Evolutionary conservation across 768 basidiomycete species (phyloP).

Genomic region (Collybiopsis confluens): DNA sequence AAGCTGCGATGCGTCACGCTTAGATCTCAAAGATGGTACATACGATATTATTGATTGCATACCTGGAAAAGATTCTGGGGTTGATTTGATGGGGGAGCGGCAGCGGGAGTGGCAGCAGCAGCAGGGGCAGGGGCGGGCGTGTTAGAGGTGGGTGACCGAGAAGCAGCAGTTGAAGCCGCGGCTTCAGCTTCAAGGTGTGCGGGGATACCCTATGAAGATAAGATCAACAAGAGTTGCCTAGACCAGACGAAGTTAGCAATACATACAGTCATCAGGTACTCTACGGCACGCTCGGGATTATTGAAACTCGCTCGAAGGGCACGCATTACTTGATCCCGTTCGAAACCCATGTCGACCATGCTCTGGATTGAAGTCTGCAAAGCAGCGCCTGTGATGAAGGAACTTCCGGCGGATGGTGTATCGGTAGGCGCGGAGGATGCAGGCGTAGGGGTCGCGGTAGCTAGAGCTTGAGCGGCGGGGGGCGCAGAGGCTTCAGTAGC

Average conservation of each 20-base stretch:
- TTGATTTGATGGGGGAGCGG: constrained; percentile 32
- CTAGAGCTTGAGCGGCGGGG: constrained; percentile 25
- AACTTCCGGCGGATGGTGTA: constrained; percentile 41
- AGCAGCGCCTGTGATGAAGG: constrained; percentile 73
- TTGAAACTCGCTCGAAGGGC: constrained; percentile 93
- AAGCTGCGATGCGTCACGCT: constrained; percentile 36
- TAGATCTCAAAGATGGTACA: not conserved
- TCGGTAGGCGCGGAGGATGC: constrained; percentile 23
- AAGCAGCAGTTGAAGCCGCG: constrained; percentile 26
- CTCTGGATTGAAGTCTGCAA: constrained; percentile 75
- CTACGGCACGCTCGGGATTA: constrained; percentile 97
- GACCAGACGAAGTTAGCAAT: constrained; percentile 2
- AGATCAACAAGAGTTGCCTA: not conserved
- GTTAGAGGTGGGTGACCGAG: constrained; percentile 31
- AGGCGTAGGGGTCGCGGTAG: constrained; percentile 30
- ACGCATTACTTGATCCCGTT: constrained; percentile 74
- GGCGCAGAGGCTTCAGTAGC: constrained; percentile 35
- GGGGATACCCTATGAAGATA: constrained; percentile 67
- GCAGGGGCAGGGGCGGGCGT: constrained; percentile 30
- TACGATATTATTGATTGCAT: constrained; percentile 13
- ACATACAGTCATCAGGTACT: constrained; percentile 90
- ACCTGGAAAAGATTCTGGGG: constrained; percentile 90
- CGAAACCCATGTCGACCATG: constrained; percentile 95
- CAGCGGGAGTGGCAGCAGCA: constrained; percentile 26
- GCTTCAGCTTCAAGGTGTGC: constrained; percentile 56